Base-by-base conservation (phyloP, 257 asterid genomes). In the Handroanthus guayacan region DNA sequence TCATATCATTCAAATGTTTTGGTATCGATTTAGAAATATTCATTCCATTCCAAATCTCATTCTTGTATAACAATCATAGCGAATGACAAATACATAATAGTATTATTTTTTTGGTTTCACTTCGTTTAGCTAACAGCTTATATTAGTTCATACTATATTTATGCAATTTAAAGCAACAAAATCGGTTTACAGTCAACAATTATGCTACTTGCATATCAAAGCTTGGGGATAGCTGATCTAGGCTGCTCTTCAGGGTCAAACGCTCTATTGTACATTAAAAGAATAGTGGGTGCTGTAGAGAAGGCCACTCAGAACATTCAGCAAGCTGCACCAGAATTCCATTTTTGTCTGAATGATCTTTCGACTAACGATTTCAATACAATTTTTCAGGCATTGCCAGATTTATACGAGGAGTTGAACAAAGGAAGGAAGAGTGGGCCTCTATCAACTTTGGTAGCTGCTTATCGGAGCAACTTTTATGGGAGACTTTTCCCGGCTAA, bases 191-290 rank as follows among this genome's bases (percentile, higher is more conserved):
- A 25, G 0, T 25, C 31, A 25, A 25, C 31, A 25, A 25, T 25
- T 25, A 25, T 25, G 31, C 31, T 25, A 25, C 31, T 25, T 25
- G 31, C 31, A 25, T 25, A 25, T 25, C 1, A 25, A 25, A 87
- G 89, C 89, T 13, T 89, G 55, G 89, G 88, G 10, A 78, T 89
- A 63, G 95, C 95, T 8, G 92, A 87, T 60, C 82, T 87, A 37
- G 95, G 95, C 6, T 89, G 95, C 39, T 86, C 95, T 10, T 82
- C 92, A 0, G 95, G 91, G 1, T 88, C 86, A 1, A 87, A 89
- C 52, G 14, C 90, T 11, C 76, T 87, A 16, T 79, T 82, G 8
- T 81, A 79, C 82, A 68, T 84, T 1, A 78, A 79, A 69, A 82
- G 79, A 5, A 67, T 87, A 0, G 76, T 87, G 1, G 84, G 74